phyloP scores from a whole-genome alignment of 192 early-diverging fungal species.

The Rhizophagus clarus region DNA sequence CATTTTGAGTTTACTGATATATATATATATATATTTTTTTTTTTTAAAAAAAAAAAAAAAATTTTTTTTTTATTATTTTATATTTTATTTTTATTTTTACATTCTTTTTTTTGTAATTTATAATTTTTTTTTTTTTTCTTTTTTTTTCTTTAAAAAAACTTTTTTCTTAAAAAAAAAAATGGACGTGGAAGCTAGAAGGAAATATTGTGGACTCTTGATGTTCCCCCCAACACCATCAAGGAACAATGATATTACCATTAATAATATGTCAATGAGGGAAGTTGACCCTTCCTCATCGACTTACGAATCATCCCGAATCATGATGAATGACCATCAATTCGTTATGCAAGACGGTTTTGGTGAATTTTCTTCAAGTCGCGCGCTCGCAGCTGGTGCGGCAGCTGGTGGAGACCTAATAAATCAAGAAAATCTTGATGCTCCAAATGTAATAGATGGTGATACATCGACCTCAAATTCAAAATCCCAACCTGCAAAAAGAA shows the following conservation, averaged over 20 bases:
- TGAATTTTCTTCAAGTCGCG: background rate
- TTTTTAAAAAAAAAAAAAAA: background rate
- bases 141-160: background rate
- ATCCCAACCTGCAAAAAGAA: background rate
- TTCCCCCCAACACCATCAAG: constrained; percentile 19
- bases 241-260: background rate
- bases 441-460: background rate
- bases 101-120: background rate
- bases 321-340: background rate
- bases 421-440: background rate
- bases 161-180: background rate
- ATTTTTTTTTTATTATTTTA: too few relatives aligned
- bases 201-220: constrained; percentile 21
- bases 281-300: constrained; percentile 16
- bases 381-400: constrained; percentile 17
- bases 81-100: background rate
- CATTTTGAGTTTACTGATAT: background rate
- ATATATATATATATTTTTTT: too few relatives aligned
- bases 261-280: constrained; percentile 1
- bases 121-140: background rate
- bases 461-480: too few relatives aligned
- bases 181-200: constrained; percentile 19
- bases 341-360: background rate
- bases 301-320: background rate
- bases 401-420: constrained; percentile 7